A percentile compares a stretch with the other conserved stretches of the same genome.
Evolutionary conservation across 176 grass and related monocot genomes (phyloP).

Genomic region (Panicum miliaceum): DNA sequence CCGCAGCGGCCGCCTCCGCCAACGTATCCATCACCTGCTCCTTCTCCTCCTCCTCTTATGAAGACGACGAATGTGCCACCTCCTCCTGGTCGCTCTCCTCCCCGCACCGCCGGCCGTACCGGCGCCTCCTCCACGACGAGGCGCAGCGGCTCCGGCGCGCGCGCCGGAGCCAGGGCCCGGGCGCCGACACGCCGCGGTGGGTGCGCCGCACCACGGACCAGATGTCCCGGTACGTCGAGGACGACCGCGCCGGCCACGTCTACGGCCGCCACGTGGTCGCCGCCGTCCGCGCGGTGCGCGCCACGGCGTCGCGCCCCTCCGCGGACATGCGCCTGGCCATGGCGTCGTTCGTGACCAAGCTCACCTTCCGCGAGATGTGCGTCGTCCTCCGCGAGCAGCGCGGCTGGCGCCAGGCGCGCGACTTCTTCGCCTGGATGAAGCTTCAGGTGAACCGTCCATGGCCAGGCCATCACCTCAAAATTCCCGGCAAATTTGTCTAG

Average conservation of each 20-base stretch:
- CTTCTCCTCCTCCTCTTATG: constrained; percentile 7
- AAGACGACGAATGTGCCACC: background rate
- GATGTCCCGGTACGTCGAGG: constrained; percentile 83
- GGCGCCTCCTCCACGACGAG: constrained; percentile 76
- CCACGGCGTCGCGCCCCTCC: constrained; percentile 53
- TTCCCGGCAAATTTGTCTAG: background rate
- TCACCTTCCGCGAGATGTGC: constrained; percentile 98
- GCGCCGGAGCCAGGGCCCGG: constrained; percentile 74
- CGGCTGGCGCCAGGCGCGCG: constrained; percentile 78
- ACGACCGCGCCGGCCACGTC: constrained; percentile 78
- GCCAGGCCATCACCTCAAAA: background rate
- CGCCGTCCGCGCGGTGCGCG: constrained; percentile 69
- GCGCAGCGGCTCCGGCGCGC: constrained; percentile 70
- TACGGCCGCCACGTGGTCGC: constrained; percentile 84
- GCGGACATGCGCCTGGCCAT: constrained; percentile 72
- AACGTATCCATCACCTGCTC: constrained; percentile 13
- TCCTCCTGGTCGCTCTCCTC: constrained; percentile 35
- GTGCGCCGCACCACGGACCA: constrained; percentile 76
- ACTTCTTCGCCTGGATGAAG: constrained; percentile 99
- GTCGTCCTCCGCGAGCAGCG: constrained; percentile 86
- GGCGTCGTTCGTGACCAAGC: constrained; percentile 81
- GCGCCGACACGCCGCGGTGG: constrained; percentile 79
- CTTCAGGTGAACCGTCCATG: constrained; percentile 62
- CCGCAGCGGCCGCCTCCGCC: background rate
- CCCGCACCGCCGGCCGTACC: constrained; percentile 41